Evolutionary conservation across 805 yeast genomes (phyloP).

Genomic region (Candida ascalaphidarum): DNA sequence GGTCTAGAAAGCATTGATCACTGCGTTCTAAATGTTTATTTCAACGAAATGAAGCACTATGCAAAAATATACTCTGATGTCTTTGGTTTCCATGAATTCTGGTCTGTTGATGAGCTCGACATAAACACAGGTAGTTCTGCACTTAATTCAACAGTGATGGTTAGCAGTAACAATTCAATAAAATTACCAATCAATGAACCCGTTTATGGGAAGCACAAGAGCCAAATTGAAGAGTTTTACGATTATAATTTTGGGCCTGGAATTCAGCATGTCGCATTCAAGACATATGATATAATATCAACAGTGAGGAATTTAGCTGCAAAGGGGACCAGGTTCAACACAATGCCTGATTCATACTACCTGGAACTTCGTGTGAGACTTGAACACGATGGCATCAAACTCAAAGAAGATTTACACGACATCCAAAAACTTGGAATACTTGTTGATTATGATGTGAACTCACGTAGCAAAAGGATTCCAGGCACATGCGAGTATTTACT

Average conservation of each 20-base stretch:
- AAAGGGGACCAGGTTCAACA: constrained; percentile 68
- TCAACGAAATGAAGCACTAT: constrained; percentile 54
- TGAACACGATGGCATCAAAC: constrained; percentile 28
- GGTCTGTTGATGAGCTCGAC: constrained; percentile 79
- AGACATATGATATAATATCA: constrained; percentile 50
- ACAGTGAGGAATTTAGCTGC: constrained; percentile 44
- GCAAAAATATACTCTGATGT: constrained; percentile 53
- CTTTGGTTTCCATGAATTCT: constrained; percentile 68
- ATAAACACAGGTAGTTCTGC: constrained; percentile 67
- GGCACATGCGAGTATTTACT: constrained; percentile 54
- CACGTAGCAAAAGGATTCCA: background rate
- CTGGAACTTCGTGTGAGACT: constrained; percentile 38
- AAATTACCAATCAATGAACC: constrained; percentile 88
- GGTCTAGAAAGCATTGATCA: constrained; percentile 52
- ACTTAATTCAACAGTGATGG: constrained; percentile 68
- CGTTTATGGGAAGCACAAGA: constrained; percentile 52
- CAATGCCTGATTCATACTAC: constrained; percentile 54
- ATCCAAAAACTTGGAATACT: constrained; percentile 50
- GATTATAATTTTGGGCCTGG: constrained; percentile 77
- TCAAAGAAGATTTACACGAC: constrained; percentile 44
- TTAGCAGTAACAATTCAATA: constrained; percentile 52
- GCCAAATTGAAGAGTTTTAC: constrained; percentile 78
- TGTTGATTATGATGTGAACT: constrained; percentile 58
- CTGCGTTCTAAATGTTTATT: constrained; percentile 70
- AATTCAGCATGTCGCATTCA: constrained; percentile 73